Base-by-base conservation (phyloP, 495 filamentous ascomycete genomes). In the Penicillium herquei region DNA sequence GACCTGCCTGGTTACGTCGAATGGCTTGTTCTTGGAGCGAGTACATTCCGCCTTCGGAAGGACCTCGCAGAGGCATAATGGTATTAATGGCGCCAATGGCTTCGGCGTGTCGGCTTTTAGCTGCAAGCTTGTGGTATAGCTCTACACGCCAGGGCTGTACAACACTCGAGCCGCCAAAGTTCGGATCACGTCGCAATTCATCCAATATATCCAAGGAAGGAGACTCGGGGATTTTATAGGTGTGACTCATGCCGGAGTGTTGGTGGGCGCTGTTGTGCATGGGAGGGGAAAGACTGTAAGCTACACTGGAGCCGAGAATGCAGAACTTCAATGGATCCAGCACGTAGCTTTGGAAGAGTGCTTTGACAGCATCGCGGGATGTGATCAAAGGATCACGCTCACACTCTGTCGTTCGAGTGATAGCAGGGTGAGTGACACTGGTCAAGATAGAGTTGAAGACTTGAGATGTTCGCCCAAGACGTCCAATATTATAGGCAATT, bases 31-130 rank as follows among this genome's bases (percentile, higher is more conserved):
- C 66, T 14, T 83, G 78, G 40, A 90, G 79, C n/a, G 86, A 79
- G 21, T 86, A 78, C 49, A 90, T 85, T 3, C 75, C 81, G 26
- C 82, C 84, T 59, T 87, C 78, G 6, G 80, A 73, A 7, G 81
- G 69, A 1, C 83, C 82, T 14, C 88, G 81, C 2, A 92, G 73
- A 0, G 90, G 90, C 57, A 92, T 75, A n/a, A 92, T 78, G 0
- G 89, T 91, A 67, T 94, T 92, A 51, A 91, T 86, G 10, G 90
- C 87, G 1, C 90, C 89, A 54, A 94, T 91, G 7, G 86, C 89
- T 41, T 85, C 84, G 7, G 88, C 89, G 61, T 94, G 88, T 57
- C 83, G 81, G 52, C 86, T 90, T 59, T 87, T 82, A 26, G 86
- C 79, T 51, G 87, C 81, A 2, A 90, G 74, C 34, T 85, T 81